Base-by-base conservation (phyloP, 306 rosid species). In the Benincasa hispida region DNA sequence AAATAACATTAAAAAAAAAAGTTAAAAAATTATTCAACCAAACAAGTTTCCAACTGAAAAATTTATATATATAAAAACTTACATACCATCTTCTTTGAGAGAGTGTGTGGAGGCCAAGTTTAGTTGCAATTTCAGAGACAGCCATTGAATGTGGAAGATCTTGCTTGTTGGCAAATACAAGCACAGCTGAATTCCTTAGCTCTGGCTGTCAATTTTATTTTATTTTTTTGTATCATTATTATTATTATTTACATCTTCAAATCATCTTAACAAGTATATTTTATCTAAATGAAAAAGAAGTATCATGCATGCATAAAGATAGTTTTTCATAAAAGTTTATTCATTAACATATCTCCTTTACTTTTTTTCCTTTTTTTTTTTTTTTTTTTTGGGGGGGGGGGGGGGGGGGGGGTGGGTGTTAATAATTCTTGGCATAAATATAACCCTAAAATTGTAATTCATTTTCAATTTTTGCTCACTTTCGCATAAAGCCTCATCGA, bases 81-180 rank as follows among this genome's bases (percentile, higher is more conserved):
- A 12, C 48, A 10, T 85, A 85, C 86, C 86, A 88, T 57, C 25
- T 56, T 59, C 61, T 81, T 27, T 80, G 85, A 4, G 47, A 30
- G 22, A 86, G 87, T 11, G 76, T 18, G 82, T 82, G 85, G 22
- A 84, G 85, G 69, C 80, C 85, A 72, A 86, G 90, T 42, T 81
- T 69, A 53, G 80, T 76, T 3, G 89, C 81, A 66, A 86, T 76
- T 83, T 83, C 87, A 14, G 82, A 11, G 34, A 67, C 76, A 58
- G 25, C 15, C 91, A 86, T 80, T 56, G 89, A 74, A 18, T 81
- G 61, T 41, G 86, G 86, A 50, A 82, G 82, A 79, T 85, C 91
- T 25, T 83, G 87, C 76, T 82, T 88, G 75, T 86, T 88, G 54
- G 91, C 87, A 11, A 85, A 77, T 32, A 86, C 89, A 27, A 86